Conservation (phyloP, 1,139 yeast species). For the Magnusiomyces paraingens region DNA sequence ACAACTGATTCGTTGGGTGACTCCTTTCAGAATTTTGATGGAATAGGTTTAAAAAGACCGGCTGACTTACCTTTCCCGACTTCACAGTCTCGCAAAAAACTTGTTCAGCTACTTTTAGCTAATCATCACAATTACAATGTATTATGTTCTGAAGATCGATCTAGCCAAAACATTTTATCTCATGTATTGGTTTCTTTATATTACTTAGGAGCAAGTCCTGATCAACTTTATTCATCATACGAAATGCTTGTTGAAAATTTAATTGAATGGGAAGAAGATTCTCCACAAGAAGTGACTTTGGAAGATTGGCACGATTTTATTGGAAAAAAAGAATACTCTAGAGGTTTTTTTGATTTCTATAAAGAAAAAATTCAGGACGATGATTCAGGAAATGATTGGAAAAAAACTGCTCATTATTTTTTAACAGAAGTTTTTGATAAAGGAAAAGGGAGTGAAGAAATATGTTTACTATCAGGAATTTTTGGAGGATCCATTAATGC, state of each 20-base stretch:
- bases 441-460: slow-evolving; percentile 10
- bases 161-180: slow-evolving; percentile 31
- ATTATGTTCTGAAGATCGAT: slow-evolving; percentile 24
- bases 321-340: slow-evolving; percentile 27
- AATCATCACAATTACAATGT: slow-evolving; percentile 30
- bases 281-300: slow-evolving; percentile 30
- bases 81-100: slow-evolving; percentile 19
- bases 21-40: slow-evolving; percentile 14
- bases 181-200: slow-evolving; percentile 25
- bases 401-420: slow-evolving; percentile 20
- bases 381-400: slow-evolving; percentile 25
- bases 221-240: slow-evolving; percentile 18
- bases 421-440: slow-evolving; percentile 9
- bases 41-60: slow-evolving; percentile 16
- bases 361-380: slow-evolving; percentile 28
- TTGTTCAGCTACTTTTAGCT: slow-evolving; percentile 26
- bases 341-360: slow-evolving; percentile 30
- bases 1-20: too few relatives aligned
- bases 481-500: slow-evolving; percentile 30
- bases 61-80: slow-evolving; percentile 20
- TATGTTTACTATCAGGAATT: slow-evolving; percentile 22
- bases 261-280: slow-evolving; percentile 26
- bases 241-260: slow-evolving; percentile 15
- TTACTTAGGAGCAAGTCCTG: slow-evolving; percentile 22
- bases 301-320: slow-evolving; percentile 29